phyloP scores from a whole-genome alignment of 73 alveolate genomes.

The Paramecium sonneborni region DNA sequence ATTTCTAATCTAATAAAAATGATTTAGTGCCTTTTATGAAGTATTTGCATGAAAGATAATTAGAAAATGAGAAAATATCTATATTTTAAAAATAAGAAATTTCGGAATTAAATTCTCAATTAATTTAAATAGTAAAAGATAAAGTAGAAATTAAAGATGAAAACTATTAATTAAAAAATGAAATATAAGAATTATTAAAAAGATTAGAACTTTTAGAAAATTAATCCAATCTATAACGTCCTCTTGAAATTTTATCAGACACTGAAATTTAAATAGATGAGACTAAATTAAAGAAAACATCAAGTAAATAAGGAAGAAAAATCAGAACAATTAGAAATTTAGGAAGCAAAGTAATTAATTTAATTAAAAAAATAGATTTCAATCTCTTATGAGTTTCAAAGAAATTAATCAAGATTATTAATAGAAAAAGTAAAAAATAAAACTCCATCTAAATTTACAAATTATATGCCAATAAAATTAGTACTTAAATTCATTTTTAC shows the following conservation, averaged over 20 bases:
- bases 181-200: background rate
- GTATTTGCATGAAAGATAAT: background rate
- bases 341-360: background rate
- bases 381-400: constrained; percentile 29
- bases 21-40: background rate
- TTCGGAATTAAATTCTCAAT: background rate
- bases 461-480: constrained; percentile 49
- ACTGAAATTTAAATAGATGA: background rate
- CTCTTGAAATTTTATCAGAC: background rate
- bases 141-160: background rate
- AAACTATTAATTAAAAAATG: background rate
- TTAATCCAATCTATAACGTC: background rate
- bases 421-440: constrained; percentile 52
- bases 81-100: background rate
- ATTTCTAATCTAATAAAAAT: background rate
- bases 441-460: constrained; percentile 30
- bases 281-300: background rate
- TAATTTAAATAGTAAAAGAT: background rate
- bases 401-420: background rate
- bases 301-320: background rate
- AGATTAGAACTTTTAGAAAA: background rate
- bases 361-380: background rate
- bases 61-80: background rate
- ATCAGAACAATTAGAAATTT: background rate
- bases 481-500: constrained; percentile 46